Evolutionary conservation across 2,329 filamentous ascomycete genomes (phyloP).

Genomic region (Blumeria graminis): DNA sequence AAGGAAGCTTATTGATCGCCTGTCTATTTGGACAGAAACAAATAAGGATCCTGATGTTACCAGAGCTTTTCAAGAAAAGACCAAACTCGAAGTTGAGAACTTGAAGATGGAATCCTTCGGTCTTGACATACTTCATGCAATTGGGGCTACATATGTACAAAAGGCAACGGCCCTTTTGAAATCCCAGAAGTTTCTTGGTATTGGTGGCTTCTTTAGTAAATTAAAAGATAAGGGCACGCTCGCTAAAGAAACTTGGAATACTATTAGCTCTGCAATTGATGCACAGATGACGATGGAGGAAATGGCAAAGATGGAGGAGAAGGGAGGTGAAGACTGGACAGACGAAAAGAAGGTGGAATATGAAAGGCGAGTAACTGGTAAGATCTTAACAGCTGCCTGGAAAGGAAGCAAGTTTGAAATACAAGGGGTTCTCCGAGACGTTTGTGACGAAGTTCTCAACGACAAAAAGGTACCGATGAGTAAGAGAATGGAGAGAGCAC

Average conservation of each 20-base stretch:
- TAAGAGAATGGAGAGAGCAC: conserved; percentile 76
- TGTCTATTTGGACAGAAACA: conserved; percentile 92
- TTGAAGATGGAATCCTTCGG: conserved; percentile 99
- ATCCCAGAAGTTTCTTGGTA: conserved; percentile 89
- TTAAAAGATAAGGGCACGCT: conserved; percentile 92
- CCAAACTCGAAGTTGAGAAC: conserved; percentile 81
- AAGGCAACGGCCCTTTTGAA: conserved; percentile 78
- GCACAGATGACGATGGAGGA: conserved; percentile 98
- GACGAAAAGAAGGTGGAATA: conserved; percentile 93
- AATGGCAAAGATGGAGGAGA: conserved; percentile 90
- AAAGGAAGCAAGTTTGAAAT: conserved; percentile 94
- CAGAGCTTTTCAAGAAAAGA: conserved; percentile 79
- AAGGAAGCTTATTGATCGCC: conserved; percentile 67
- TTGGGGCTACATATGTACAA: conserved; percentile 70
- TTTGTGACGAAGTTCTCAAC: conserved; percentile 72
- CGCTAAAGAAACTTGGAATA: conserved; percentile 97
- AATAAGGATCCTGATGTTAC: conserved; percentile 76
- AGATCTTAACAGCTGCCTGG: conserved; percentile 95
- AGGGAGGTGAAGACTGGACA: conserved; percentile 91
- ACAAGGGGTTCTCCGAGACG: conserved; percentile 79
- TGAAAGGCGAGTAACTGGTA: conserved; percentile 84
- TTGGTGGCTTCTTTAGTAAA: conserved; percentile 80
- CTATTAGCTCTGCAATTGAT: conserved; percentile 85
- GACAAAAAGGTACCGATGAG: conserved; percentile 52
- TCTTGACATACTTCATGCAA: conserved; percentile 83